Evolutionary conservation across 306 rosid species (phyloP).

Genomic region (Corylus americana): DNA sequence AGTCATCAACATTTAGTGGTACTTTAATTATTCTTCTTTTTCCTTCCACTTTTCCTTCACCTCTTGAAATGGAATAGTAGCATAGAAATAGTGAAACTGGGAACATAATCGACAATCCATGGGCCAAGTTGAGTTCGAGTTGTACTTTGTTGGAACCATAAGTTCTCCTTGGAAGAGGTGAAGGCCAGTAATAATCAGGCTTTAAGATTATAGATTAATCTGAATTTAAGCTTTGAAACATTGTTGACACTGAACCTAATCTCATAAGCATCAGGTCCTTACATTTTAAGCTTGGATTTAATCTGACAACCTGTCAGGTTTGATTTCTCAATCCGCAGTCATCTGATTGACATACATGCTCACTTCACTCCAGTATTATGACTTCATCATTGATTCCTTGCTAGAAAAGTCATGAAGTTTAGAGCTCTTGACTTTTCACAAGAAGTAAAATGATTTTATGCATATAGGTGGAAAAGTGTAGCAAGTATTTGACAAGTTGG

Average conservation of each 20-base stretch:
- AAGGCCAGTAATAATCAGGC: neutral
- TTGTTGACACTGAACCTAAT: neutral
- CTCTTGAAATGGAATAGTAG: neutral
- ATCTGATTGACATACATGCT: neutral
- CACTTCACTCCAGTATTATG: neutral
- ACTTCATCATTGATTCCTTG: neutral
- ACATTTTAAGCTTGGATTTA: neutral
- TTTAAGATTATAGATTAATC: neutral
- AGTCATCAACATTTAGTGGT: neutral
- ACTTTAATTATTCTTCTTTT: neutral
- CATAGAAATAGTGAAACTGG: neutral
- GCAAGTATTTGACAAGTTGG: neutral
- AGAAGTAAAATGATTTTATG: neutral
- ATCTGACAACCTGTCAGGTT: neutral
- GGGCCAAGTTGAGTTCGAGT: neutral
- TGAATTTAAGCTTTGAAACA: neutral
- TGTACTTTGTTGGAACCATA: neutral
- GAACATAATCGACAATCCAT: neutral
- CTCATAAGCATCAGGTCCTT: neutral
- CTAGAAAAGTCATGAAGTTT: neutral
- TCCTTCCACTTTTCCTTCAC: constrained; percentile 2
- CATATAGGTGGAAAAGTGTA: neutral
- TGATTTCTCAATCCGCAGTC: neutral
- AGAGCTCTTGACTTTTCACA: neutral
- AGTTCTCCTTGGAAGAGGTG: neutral